phyloP scores from a whole-genome alignment of 2,329 filamentous ascomycete species.

The Diplodia sapinea region DNA sequence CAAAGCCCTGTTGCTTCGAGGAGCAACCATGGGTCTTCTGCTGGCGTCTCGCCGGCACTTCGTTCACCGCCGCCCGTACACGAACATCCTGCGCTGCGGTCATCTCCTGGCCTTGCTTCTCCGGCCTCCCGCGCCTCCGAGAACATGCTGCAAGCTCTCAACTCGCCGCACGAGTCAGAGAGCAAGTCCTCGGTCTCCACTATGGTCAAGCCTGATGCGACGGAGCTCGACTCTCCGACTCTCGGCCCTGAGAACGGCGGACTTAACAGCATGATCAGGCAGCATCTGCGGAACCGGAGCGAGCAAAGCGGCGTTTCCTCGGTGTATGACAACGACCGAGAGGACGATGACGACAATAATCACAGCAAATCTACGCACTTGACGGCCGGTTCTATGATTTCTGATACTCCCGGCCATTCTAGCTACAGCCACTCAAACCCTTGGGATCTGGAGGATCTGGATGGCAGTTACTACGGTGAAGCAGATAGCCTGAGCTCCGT shows the following conservation, averaged over 20 bases:
- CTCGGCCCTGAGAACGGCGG: constrained; percentile 70
- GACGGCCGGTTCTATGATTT: constrained; percentile 32
- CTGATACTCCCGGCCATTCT: constrained; percentile 54
- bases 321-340: constrained; percentile 58
- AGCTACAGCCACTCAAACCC: constrained; percentile 60
- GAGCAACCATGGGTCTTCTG: constrained; percentile 1
- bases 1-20: constrained; percentile 13
- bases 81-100: constrained; percentile 23
- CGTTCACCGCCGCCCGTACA: constrained; percentile 3
- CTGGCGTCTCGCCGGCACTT: constrained; percentile 2
- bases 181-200: constrained; percentile 26
- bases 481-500: constrained; percentile 45
- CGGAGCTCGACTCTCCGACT: constrained; percentile 75
- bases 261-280: constrained; percentile 79
- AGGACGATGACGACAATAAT: constrained; percentile 51
- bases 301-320: constrained; percentile 75
- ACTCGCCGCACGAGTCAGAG: constrained; percentile 20
- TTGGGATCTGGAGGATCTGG: constrained; percentile 61
- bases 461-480: constrained; percentile 48
- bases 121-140: constrained; percentile 11
- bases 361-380: constrained; percentile 21
- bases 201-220: constrained; percentile 34
- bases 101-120: background rate
- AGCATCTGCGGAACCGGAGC: constrained; percentile 75
- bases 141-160: constrained; percentile 29